These are phyloP conservation scores for Malus domestica DNA, from an alignment of 306 rosid species.

Conservation along the genomic window DNA sequence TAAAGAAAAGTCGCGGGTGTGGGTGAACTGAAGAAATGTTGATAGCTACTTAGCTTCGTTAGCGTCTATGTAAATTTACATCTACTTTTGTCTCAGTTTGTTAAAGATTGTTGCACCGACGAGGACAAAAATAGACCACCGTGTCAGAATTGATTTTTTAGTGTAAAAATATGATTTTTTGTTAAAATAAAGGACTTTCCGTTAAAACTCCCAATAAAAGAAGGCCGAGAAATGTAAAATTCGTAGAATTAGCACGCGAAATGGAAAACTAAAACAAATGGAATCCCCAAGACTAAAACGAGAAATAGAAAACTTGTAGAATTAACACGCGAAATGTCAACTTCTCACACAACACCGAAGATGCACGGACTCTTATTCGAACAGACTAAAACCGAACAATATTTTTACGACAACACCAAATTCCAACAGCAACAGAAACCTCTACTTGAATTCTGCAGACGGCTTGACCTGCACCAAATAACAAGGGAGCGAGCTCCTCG, in stretches of 20 bases:
- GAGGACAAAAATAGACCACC: no score
- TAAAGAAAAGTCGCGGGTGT: neutral
- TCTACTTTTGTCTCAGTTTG: neutral
- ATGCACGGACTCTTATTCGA: constrained; percentile 20
- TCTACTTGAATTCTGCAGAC: neutral
- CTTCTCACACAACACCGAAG: neutral
- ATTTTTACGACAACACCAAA: neutral
- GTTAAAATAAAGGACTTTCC: no score
- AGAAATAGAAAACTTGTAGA: neutral
- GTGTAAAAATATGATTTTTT: no score
- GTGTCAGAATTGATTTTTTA: no score
- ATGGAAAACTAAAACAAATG: neutral
- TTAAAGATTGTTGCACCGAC: no score
- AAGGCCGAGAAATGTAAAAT: no score
- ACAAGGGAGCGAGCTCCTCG: neutral
- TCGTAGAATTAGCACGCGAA: no score
- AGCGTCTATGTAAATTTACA: constrained; percentile 4
- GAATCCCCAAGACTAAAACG: neutral
- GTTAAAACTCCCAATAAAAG: no score
- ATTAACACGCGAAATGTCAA: neutral
- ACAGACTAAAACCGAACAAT: neutral
- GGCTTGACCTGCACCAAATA: neutral
- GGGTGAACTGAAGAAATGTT: neutral
- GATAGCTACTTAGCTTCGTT: neutral
- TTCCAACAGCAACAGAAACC: neutral